Percentiles rank a stretch among this genome's conserved stretches.
phyloP scores from a whole-genome alignment of 345 rosid genomes.

The Adansonia digitata region DNA sequence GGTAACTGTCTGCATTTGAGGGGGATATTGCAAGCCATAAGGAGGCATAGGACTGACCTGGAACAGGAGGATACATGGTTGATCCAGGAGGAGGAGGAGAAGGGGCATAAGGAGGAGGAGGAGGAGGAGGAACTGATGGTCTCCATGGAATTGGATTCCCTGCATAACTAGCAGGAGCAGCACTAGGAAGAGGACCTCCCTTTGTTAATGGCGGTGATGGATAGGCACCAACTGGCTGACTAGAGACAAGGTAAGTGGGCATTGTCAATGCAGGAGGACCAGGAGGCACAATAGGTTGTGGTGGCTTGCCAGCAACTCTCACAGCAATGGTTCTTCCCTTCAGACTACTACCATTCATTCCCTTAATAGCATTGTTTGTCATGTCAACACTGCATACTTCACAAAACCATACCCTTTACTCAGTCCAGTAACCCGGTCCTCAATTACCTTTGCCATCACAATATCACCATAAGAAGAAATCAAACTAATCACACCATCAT shows the following conservation, averaged over 20 bases:
- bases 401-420: constrained; percentile 97
- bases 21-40: constrained; percentile 78
- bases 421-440: constrained; percentile 68
- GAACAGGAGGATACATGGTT: constrained; percentile 54
- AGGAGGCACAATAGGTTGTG: constrained; percentile 74
- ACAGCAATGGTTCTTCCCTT: constrained; percentile 91
- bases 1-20: constrained; percentile 59
- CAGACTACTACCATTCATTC: constrained; percentile 80
- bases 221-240: constrained; percentile 63
- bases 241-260: constrained; percentile 59
- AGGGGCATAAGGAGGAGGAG: constrained; percentile 63
- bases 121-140: constrained; percentile 68
- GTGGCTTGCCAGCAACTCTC: constrained; percentile 94
- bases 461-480: constrained; percentile 88
- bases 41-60: constrained; percentile 92
- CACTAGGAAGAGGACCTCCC: constrained; percentile 66
- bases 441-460: constrained; percentile 95
- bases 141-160: constrained; percentile 87
- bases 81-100: constrained; percentile 87
- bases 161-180: constrained; percentile 47
- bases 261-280: constrained; percentile 58
- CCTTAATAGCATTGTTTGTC: constrained; percentile 77
- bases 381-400: constrained; percentile 81
- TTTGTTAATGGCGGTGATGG: constrained; percentile 69
- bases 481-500: constrained; percentile 74